Evolutionary conservation across 2,329 filamentous ascomycete genomes (phyloP), one percentile per base, ranked within the genome.

Genomic region (Trichoderma aggressivum): DNA sequence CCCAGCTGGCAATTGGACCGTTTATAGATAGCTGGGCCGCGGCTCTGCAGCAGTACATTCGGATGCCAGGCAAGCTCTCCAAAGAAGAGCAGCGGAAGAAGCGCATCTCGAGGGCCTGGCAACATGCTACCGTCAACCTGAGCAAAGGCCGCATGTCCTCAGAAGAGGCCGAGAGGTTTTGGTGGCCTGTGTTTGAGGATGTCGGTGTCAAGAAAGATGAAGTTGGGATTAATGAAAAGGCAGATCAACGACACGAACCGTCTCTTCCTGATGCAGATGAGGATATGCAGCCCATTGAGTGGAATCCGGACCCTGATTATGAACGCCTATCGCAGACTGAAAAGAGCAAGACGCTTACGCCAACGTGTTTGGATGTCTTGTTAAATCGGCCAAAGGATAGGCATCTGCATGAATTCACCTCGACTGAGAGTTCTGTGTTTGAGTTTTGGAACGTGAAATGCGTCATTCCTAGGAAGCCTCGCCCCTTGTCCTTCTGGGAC

Each of bases 151-250:
- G 70, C 21, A 69, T 71, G 64, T 63, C 70, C 14, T 8, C 14
- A 16, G 70, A 71, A 58, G 70, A 71, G 10, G 59, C 64, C 2
- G 59, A n/a, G 21, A 58, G 64, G n/a, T 70, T 56, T 39, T 71
- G 70, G 70, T 50, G 24, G 28, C 47, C 64, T 8, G 7, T 34
- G 8, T 71, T 71, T 50, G 3, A 24, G 6, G 3, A 12, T n/a
- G 16, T 24, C 11, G 18, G 5, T 5, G 30, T 59, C 8, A 58
- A 55, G 21, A 11, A 28, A 16, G 3, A 24, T 21, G 65, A 70
- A 50, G 34, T 71, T 58, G 70, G 34, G 12, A 34, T 70, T 50
- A 21, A 64, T 43, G 47, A 60, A 28, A 28, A 16, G 18, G 30
- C 12, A 5, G n/a, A 67, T 4, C 11, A 61, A 47, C 56, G 56